Evolutionary conservation across 352 stramenopile species (phyloP).

Genomic region (Phytophthora parvispora): DNA sequence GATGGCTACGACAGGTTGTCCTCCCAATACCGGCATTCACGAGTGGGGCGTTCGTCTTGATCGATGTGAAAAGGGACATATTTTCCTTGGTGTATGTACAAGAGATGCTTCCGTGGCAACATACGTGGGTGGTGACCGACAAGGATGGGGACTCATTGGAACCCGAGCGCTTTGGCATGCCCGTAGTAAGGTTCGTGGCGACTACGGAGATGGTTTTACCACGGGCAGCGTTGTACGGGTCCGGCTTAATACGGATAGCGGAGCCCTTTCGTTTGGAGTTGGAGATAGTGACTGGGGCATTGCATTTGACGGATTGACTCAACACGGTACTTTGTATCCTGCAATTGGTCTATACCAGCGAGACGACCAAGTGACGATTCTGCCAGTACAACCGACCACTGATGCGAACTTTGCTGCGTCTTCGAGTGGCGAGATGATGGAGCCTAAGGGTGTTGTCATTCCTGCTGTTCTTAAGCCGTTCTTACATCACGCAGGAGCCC

Average conservation of each 20-base stretch:
- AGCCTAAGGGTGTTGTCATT: constrained; percentile 54
- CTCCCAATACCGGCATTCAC: constrained; percentile 88
- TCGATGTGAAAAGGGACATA: constrained; percentile 91
- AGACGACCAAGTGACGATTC: constrained; percentile 91
- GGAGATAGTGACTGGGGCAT: constrained; percentile 92
- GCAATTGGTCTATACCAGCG: constrained; percentile 91
- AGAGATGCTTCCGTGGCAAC: constrained; percentile 88
- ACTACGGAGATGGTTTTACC: constrained; percentile 92
- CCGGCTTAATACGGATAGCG: constrained; percentile 88
- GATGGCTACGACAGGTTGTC: constrained; percentile 86
- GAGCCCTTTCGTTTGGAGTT: constrained; percentile 88
- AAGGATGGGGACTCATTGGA: constrained; percentile 91
- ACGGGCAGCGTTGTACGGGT: constrained; percentile 87
- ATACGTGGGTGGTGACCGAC: constrained; percentile 90
- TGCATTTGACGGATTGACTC: constrained; percentile 89
- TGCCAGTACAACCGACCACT: constrained; percentile 67
- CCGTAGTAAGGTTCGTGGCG: constrained; percentile 88
- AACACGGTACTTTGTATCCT: constrained; percentile 90
- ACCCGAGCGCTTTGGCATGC: constrained; percentile 92
- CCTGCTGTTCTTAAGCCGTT: constrained; percentile 84
- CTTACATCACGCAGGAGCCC: constrained; percentile 69
- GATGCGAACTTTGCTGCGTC: constrained; percentile 37
- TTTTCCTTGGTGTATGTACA: constrained; percentile 91
- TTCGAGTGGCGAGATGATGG: constrained; percentile 28
- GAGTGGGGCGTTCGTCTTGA: constrained; percentile 91